Conservation (phyloP, 805 yeast species). For the Yueomyces sinensis region DNA sequence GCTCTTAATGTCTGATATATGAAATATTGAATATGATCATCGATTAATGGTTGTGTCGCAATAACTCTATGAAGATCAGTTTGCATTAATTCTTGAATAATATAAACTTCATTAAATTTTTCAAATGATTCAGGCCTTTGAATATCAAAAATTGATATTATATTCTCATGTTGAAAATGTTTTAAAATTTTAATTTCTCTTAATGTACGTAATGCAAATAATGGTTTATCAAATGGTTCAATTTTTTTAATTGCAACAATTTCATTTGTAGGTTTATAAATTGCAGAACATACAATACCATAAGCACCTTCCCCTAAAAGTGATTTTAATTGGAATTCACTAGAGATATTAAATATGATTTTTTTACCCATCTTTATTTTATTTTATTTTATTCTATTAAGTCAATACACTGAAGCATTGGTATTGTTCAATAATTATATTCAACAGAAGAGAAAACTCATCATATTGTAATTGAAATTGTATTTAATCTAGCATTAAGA, state of each 20-base stretch:
- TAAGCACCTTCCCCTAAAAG: constrained; percentile 94
- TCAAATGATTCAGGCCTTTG: constrained; percentile 73
- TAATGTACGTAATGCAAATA: constrained; percentile 80
- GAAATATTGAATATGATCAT: constrained; percentile 90
- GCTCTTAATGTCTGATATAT: constrained; percentile 86
- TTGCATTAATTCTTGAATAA: constrained; percentile 81
- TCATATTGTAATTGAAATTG: too few relatives aligned
- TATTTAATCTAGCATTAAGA: too few relatives aligned
- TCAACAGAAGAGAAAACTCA: too few relatives aligned
- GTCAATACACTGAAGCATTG: too few relatives aligned
- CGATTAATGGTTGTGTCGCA: constrained; percentile 68
- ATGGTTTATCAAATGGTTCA: constrained; percentile 75
- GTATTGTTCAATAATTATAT: too few relatives aligned
- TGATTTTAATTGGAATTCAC: constrained; percentile 73
- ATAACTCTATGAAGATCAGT: constrained; percentile 78
- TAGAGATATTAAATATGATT: constrained; percentile 67
- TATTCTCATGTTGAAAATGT: constrained; percentile 89
- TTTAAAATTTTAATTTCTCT: constrained; percentile 80
- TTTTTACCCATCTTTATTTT: constrained; percentile 37
- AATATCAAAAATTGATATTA: constrained; percentile 77
- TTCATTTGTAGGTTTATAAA: constrained; percentile 75
- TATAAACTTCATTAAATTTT: constrained; percentile 72
- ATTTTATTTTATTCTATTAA: too few relatives aligned
- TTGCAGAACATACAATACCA: constrained; percentile 85
- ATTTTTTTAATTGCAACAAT: constrained; percentile 94